Base-by-base conservation (phyloP, 768 basidiomycete genomes). In the Hydnomerulius pinastri region DNA sequence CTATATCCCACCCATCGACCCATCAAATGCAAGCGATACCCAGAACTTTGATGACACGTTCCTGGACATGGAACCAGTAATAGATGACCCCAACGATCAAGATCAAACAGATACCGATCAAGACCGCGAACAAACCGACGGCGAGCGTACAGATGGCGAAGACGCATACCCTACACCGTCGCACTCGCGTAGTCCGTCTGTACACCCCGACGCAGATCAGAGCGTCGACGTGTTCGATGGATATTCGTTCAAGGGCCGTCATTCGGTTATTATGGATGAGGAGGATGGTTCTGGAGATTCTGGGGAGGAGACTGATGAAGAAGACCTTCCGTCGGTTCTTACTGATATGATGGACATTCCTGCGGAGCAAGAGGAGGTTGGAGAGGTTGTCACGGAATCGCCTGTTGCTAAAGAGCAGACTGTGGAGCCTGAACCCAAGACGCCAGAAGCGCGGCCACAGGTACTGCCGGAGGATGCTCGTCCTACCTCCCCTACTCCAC, bases 41-140 rank as follows among this genome's bases (percentile, higher is more conserved):
- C 91, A 92, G 68, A 98, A 98, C 72, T 99, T 98, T 69, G 96
- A 98, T 69, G 91, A 95, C 55, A 86, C 91, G 33, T 98, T 97
- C 83, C 79, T 98, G 51, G 90, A 90, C 64, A 96, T 98, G 90
- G 87, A 89, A 57, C 92, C 94, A 20, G 86, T 90, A 41, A 83
- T 98, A 54, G 90, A 94, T 56, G 87, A 89, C 44, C 78, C 77
- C 53, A 77, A 81, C 59, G 86, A 85, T 37, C 76, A 77, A 54
- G 75, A 80, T 41, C 77, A 78, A 55, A 76, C 74, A 47, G 85
- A 87, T 62, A 87, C 85, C 21, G 87, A 87, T 64, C 81, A 81
- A 58, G 85, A 86, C 53, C 81, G 79, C 11, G 77, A 77, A 20
- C 78, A 83, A 17, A 87, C 86, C 0, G 87, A 90, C 57, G 76